phyloP scores from a whole-genome alignment of 2,329 filamentous ascomycete genomes.

The Penicillium sp. region DNA sequence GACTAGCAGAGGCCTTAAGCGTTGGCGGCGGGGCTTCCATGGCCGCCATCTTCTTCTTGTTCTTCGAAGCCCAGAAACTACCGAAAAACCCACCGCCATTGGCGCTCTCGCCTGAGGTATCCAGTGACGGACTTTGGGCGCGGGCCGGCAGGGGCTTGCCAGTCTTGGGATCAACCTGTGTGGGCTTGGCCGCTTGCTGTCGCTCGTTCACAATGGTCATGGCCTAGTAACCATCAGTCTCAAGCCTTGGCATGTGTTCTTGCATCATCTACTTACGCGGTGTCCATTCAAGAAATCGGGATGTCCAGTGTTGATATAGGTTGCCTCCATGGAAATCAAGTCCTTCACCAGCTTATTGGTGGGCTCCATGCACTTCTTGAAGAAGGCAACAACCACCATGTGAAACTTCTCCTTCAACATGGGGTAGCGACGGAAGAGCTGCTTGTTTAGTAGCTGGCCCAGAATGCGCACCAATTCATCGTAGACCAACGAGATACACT shows the following conservation, averaged over 20 bases:
- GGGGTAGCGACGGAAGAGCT: slow-evolving; percentile 89
- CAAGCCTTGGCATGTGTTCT: neutral
- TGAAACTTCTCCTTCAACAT: slow-evolving; percentile 95
- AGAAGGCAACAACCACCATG: slow-evolving; percentile 82
- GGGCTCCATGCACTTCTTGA: slow-evolving; percentile 97
- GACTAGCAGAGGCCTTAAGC: slow-evolving; percentile 86
- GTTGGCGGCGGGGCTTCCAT: slow-evolving; percentile 94
- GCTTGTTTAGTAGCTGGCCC: slow-evolving; percentile 79
- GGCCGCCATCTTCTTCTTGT: slow-evolving; percentile 99
- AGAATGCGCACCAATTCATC: slow-evolving; percentile 96
- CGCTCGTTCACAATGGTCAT: slow-evolving; percentile 98
- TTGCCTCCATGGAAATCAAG: slow-evolving; percentile 89
- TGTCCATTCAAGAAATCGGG: slow-evolving; percentile 97
- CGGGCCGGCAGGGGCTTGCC: slow-evolving; percentile 86
- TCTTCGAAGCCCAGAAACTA: slow-evolving; percentile 97
- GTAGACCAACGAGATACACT: slow-evolving; percentile 95
- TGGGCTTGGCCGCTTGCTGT: slow-evolving; percentile 70
- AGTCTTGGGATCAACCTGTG: slow-evolving; percentile 96
- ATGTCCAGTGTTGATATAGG: slow-evolving; percentile 97
- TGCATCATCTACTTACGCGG: slow-evolving; percentile 54
- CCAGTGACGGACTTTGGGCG: slow-evolving; percentile 68
- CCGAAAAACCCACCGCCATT: slow-evolving; percentile 85
- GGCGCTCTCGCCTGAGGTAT: slow-evolving; percentile 48
- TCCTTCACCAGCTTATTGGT: slow-evolving; percentile 96
- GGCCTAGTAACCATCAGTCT: slow-evolving; percentile 48